A percentile compares a stretch with the other conserved stretches of the same genome.
Conservation (phyloP, 2,329 filamentous ascomycete genomes). For the Fusarium sp. region DNA sequence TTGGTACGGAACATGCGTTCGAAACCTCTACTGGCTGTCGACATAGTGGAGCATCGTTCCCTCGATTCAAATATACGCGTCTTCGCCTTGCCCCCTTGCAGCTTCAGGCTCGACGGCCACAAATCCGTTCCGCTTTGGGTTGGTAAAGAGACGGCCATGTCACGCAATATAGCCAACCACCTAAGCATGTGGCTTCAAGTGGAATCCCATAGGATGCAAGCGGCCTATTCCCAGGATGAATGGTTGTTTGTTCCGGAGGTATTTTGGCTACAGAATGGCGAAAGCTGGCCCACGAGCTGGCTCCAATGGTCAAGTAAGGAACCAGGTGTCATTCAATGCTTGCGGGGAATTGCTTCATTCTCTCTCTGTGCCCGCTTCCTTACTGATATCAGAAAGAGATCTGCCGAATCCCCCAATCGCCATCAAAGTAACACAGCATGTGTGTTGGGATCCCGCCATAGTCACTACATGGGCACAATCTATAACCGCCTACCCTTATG, state of each 20-base stretch:
- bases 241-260: not conserved
- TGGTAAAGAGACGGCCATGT: not conserved
- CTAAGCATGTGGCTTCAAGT: constrained; percentile 11
- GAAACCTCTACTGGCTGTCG: not conserved
- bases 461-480: constrained; percentile 8
- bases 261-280: not conserved
- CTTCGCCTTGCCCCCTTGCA: not conserved
- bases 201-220: constrained; percentile 5
- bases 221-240: not conserved
- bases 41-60: not conserved
- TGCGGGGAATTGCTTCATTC: not conserved
- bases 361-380: not conserved
- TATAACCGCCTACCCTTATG: not conserved
- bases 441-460: constrained; percentile 1
- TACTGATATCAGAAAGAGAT: not conserved
- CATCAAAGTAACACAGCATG: constrained; percentile 13
- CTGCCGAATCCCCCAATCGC: not conserved
- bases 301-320: not conserved
- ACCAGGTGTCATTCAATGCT: not conserved
- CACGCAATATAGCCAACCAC: constrained; percentile 15
- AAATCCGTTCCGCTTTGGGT: not conserved
- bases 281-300: not conserved
- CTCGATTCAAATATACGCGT: not conserved
- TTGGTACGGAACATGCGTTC: not conserved
- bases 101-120: not conserved